phyloP scores from a whole-genome alignment of 2,329 filamentous ascomycete genomes.

The Fusarium sp. region DNA sequence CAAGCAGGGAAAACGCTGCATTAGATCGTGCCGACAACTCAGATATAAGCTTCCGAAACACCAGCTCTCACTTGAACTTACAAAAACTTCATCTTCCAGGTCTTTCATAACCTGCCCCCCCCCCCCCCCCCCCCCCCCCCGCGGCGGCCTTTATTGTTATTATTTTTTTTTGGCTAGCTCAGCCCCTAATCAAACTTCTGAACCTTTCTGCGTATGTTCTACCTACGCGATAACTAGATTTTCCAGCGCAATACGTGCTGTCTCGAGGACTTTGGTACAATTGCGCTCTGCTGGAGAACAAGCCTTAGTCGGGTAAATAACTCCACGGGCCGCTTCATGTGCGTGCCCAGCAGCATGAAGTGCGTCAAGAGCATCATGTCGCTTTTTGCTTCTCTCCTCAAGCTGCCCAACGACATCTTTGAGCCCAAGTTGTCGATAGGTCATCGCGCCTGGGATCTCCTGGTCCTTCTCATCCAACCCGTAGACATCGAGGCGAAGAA shows the following conservation, averaged over 20 bases:
- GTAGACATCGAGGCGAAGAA: slow-evolving; percentile 68
- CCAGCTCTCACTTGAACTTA: background rate
- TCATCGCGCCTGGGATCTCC: slow-evolving; percentile 15
- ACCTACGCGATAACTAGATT: slow-evolving; percentile 62
- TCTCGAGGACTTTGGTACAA: slow-evolving; percentile 63
- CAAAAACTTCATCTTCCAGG: background rate
- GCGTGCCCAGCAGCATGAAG: slow-evolving; percentile 53
- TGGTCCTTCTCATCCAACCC: slow-evolving; percentile 51
- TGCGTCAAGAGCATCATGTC: slow-evolving; percentile 62
- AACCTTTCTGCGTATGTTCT: background rate
- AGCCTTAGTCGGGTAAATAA: slow-evolving; percentile 39
- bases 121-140: too few species aligned
- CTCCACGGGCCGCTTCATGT: slow-evolving; percentile 36
- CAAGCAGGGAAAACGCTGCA: background rate
- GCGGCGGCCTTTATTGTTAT: background rate
- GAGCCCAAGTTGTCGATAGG: slow-evolving; percentile 57
- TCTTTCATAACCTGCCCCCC: background rate
- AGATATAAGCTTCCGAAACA: background rate
- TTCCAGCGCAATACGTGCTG: slow-evolving; percentile 64
- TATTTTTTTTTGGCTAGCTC: background rate
- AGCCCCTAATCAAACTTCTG: background rate
- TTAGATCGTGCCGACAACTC: background rate
- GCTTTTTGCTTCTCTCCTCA: slow-evolving; percentile 58
- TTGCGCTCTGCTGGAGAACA: slow-evolving; percentile 49
- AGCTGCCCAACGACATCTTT: slow-evolving; percentile 64